phyloP scores from a whole-genome alignment of 2,329 filamentous ascomycete species.

The Talaromyces sp. region DNA sequence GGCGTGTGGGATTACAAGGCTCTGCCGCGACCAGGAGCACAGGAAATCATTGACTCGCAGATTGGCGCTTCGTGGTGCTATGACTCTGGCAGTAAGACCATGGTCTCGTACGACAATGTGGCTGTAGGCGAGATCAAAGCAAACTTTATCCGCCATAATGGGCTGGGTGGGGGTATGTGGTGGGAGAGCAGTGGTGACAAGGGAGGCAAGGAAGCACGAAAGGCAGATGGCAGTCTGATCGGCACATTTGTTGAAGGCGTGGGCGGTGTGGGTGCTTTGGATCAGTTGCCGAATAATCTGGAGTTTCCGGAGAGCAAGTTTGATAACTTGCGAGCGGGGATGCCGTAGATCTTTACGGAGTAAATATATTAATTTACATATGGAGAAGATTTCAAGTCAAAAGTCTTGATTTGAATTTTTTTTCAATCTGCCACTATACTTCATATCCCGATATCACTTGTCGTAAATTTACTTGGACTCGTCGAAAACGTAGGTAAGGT shows the following conservation, averaged over 20 bases:
- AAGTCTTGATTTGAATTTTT: conserved; percentile 4
- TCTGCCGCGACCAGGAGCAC: conserved; percentile 63
- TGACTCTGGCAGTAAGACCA: conserved; percentile 53
- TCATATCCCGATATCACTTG: conserved; percentile 2
- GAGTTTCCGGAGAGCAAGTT: conserved; percentile 37
- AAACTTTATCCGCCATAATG: conserved; percentile 58
- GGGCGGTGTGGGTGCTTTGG: conserved; percentile 26
- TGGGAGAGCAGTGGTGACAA: conserved; percentile 85
- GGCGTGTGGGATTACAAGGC: conserved; percentile 87
- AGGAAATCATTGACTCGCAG: conserved; percentile 59
- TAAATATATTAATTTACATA: too few relatives aligned
- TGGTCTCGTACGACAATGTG: conserved; percentile 68
- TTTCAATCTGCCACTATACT: conserved; percentile 10
- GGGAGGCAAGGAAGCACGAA: conserved; percentile 40
- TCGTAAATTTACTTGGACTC: conserved; percentile 50
- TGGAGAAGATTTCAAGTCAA: background rate
- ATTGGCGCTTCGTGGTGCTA: conserved; percentile 74
- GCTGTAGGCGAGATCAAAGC: conserved; percentile 64
- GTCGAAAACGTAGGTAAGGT: conserved; percentile 67
- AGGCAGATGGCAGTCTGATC: conserved; percentile 58
- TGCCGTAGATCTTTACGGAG: conserved; percentile 14
- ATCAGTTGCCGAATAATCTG: conserved; percentile 31
- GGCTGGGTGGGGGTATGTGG: conserved; percentile 90
- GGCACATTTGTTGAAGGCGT: conserved; percentile 42
- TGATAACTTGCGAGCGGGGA: conserved; percentile 31